Percentiles rank a stretch among this genome's conserved stretches.
These are phyloP conservation scores for Russula brevipes DNA, from an alignment of 768 basidiomycete genomes.

Conservation along the genomic window DNA sequence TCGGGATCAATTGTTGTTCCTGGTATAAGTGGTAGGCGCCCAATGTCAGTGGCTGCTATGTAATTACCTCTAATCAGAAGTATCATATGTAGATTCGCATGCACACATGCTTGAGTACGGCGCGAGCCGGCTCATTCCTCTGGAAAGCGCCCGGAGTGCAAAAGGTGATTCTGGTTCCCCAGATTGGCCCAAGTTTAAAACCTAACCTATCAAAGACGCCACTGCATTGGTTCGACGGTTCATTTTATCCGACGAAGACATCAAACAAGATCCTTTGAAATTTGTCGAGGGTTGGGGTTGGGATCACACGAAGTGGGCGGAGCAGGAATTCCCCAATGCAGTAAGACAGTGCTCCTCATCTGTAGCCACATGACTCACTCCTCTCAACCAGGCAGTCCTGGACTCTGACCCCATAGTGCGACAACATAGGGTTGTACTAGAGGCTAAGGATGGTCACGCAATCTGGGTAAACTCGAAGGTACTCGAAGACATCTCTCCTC, in stretches of 20 bases:
- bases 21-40: conserved; percentile 59
- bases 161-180: conserved; percentile 39
- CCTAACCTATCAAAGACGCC: conserved; percentile 43
- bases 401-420: conserved; percentile 63
- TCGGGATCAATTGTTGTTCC: conserved; percentile 62
- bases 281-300: conserved; percentile 82
- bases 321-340: conserved; percentile 57
- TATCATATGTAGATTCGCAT: conserved; percentile 58
- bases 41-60: conserved; percentile 1
- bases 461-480: conserved; percentile 74
- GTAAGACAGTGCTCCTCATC: conserved; percentile 38
- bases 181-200: conserved; percentile 1
- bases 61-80: conserved; percentile 22
- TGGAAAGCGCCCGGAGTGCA: conserved; percentile 56
- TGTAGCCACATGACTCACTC: neutral
- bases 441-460: conserved; percentile 86
- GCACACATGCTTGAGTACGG: conserved; percentile 78
- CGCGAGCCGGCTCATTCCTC: conserved; percentile 53
- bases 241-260: conserved; percentile 53
- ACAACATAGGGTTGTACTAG: conserved; percentile 68
- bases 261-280: conserved; percentile 50
- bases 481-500: conserved; percentile 50
- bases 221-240: conserved; percentile 56
- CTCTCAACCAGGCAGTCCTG: conserved; percentile 51
- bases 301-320: conserved; percentile 81